Evolutionary conservation across 495 filamentous ascomycete genomes (phyloP), one percentile per base, ranked within the genome.

Genomic region (Peziza echinospora): DNA sequence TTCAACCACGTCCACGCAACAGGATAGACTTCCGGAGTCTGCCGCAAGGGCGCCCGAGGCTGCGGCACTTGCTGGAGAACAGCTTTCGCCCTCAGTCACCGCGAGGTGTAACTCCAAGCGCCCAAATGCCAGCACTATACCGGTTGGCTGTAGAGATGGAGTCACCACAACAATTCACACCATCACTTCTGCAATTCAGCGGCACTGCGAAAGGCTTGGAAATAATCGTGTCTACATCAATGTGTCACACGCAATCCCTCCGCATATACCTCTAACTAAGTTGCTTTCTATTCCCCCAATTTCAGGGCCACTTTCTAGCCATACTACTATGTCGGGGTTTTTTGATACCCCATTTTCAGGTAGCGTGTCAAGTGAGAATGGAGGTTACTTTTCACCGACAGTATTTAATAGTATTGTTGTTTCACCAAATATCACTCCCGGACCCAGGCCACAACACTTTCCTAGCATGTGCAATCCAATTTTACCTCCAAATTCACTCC

Each of bases 401-500:
- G 56, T 62, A 13, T 62, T 62, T 44, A 62, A 54, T 25, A 60
- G 56, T 30, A 59, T 59, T 24, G 57, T 59, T 46, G 57, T 59
- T 50, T 59, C 60, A n/a, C 49, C 52, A 4, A 52, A 49, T 16
- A 25, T 47, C 23, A 50, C 56, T 23, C 43, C 66, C 54, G 25
- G 48, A 59, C 47, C 59, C 58, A 43, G 65, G 63, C 47, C 48
- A 26, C 55, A 23, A 42, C 51, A 16, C 50, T 60, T 22, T 68
- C 19, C 66, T 17, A 76, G 76, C 6, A 37, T 37, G 30, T 13
- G 30, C 6, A 67, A 71, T 51, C 73, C 74, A 5, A 68, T 80
- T 46, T 74, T 82, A 5, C 70, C 76, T 0, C 78, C 78, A 5
- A 67, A 65, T 40, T 78, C 67, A 37, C 67, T 81, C 21, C 68